These are phyloP conservation scores for Tulasnella sp. DNA, from an alignment of 768 basidiomycete genomes.

Conservation along the genomic window DNA sequence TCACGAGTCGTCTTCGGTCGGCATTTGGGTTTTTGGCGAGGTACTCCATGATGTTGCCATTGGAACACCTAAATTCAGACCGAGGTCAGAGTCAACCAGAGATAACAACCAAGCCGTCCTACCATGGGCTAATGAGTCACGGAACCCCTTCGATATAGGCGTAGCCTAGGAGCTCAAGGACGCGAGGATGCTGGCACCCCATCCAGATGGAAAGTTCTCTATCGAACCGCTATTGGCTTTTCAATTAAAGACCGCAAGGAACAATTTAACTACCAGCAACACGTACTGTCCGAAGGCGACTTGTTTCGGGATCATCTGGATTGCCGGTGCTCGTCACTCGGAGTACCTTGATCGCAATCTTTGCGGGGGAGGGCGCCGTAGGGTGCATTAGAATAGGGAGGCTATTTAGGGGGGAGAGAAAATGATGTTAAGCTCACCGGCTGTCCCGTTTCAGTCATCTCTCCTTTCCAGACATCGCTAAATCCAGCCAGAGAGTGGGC, in stretches of 20 bases:
- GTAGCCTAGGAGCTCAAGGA: background rate
- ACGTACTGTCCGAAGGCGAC: background rate
- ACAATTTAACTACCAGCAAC: background rate
- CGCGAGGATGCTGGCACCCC: background rate
- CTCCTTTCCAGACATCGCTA: background rate
- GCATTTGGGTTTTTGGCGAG: background rate
- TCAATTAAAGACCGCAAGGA: background rate
- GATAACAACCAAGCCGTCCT: background rate
- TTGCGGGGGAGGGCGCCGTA: no score
- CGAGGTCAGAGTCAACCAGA: background rate
- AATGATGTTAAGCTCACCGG: background rate
- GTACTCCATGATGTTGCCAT: conserved; percentile 18
- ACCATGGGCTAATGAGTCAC: conserved; percentile 15
- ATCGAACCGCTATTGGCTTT: background rate
- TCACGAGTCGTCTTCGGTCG: background rate
- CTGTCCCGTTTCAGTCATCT: background rate
- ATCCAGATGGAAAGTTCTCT: conserved; percentile 5
- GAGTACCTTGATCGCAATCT: conserved; percentile 20
- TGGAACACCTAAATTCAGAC: background rate
- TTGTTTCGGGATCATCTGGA: background rate
- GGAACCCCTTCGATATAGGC: background rate
- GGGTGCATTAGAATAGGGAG: no score
- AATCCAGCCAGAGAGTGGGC: background rate
- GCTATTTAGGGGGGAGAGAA: background rate
- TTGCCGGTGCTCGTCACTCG: background rate